Percentiles rank a stretch among this genome's conserved stretches.
Evolutionary conservation across 768 basidiomycete genomes (phyloP).

Genomic region (Trametes villosa): DNA sequence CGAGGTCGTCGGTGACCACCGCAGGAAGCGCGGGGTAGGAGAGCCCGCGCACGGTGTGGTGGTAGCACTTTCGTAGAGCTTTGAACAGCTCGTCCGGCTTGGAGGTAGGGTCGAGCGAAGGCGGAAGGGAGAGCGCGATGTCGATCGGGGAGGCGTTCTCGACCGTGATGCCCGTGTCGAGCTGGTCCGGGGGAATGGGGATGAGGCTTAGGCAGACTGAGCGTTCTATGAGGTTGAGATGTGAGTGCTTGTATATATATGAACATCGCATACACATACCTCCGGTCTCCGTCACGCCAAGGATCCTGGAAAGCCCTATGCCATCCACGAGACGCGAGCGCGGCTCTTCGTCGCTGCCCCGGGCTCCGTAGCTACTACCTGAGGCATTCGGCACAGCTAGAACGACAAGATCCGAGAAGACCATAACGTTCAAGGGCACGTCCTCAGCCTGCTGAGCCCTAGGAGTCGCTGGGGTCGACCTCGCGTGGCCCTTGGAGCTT

Average conservation of each 20-base stretch:
- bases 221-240: conserved; percentile 3
- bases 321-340: conserved; percentile 48
- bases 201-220: conserved; percentile 53
- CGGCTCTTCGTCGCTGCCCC: conserved; percentile 33
- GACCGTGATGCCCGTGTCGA: conserved; percentile 43
- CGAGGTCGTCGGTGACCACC: conserved; percentile 35
- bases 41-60: conserved; percentile 49
- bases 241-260: neutral
- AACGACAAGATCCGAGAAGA: conserved; percentile 76
- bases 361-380: conserved; percentile 13
- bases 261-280: conserved; percentile 9
- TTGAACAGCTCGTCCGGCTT: conserved; percentile 35
- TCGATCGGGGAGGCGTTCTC: conserved; percentile 39
- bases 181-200: conserved; percentile 45
- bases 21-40: conserved; percentile 43
- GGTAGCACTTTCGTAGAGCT: conserved; percentile 57
- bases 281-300: conserved; percentile 48
- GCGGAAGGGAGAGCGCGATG: conserved; percentile 43
- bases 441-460: neutral
- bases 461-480: neutral
- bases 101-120: conserved; percentile 25
- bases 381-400: conserved; percentile 46
- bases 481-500: neutral
- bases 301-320: conserved; percentile 53
- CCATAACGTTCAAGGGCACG: conserved; percentile 43